These are phyloP conservation scores for Coriolopsis trogii DNA, from an alignment of 1,284 basidiomycete species.

Conservation along the genomic window DNA sequence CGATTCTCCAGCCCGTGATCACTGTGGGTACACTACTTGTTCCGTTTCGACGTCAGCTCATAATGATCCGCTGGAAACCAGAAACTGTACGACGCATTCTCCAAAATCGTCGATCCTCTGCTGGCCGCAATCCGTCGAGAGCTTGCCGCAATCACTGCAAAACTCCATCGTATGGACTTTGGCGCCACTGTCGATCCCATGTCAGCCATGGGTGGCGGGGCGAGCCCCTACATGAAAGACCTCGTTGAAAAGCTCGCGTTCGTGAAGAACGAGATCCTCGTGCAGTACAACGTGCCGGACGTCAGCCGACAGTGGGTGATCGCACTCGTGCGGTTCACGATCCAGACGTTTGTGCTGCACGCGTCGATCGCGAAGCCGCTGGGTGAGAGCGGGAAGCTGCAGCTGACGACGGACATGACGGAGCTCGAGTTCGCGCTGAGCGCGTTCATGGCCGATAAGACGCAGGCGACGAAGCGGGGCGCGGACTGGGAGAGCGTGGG, in stretches of 20 bases:
- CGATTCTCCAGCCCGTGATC: slow-evolving; percentile 63
- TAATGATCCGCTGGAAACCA: slow-evolving; percentile 36
- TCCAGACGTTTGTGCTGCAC: slow-evolving; percentile 87
- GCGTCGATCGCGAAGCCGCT: slow-evolving; percentile 87
- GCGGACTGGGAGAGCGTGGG: slow-evolving; percentile 72
- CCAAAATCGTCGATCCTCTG: slow-evolving; percentile 70
- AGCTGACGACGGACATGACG: slow-evolving; percentile 93
- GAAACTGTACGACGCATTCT: slow-evolving; percentile 63
- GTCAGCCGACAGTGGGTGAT: slow-evolving; percentile 70
- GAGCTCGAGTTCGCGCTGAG: slow-evolving; percentile 90
- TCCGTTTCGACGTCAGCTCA: not conserved
- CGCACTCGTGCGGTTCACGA: slow-evolving; percentile 72
- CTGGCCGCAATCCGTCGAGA: slow-evolving; percentile 79
- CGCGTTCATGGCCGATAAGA: slow-evolving; percentile 69
- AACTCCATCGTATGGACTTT: slow-evolving; percentile 85
- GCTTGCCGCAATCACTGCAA: slow-evolving; percentile 73
- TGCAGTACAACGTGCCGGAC: slow-evolving; percentile 71
- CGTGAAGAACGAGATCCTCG: slow-evolving; percentile 76
- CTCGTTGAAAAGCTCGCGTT: slow-evolving; percentile 84
- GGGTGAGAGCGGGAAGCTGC: slow-evolving; percentile 88
- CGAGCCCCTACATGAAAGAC: slow-evolving; percentile 89
- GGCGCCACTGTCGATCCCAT: slow-evolving; percentile 67
- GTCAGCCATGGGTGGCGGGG: slow-evolving; percentile 65
- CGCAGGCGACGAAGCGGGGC: slow-evolving; percentile 55
- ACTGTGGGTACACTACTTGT: slow-evolving; percentile 44